Evolutionary conservation across 192 early-diverging fungal species (phyloP).

Genomic region (Phlyctochytrium bullatum): DNA sequence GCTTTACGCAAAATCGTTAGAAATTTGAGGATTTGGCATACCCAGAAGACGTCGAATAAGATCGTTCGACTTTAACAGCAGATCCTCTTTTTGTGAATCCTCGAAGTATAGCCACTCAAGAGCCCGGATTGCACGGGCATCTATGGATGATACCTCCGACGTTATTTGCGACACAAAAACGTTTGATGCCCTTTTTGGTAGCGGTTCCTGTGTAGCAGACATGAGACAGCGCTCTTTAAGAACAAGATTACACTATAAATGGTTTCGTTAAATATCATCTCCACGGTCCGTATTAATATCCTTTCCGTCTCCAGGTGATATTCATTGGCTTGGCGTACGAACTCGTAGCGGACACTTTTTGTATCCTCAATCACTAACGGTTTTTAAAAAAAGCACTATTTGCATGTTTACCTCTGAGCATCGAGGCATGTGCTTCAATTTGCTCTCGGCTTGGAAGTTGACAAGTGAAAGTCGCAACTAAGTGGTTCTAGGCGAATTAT

Average conservation of each 20-base stretch:
- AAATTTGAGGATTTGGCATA: no score
- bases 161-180: constrained; percentile 12
- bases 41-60: constrained; percentile 54
- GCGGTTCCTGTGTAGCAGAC: not conserved
- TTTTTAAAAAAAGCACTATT: constrained; percentile 9
- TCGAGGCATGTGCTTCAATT: constrained; percentile 48
- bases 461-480: constrained; percentile 54
- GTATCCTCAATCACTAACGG: not conserved
- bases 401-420: constrained; percentile 32
- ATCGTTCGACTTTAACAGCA: constrained; percentile 41
- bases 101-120: constrained; percentile 60
- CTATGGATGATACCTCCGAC: constrained; percentile 2
- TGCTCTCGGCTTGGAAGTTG: constrained; percentile 46
- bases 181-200: not conserved
- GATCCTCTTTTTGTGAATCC: constrained; percentile 39
- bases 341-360: constrained; percentile 3
- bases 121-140: constrained; percentile 44
- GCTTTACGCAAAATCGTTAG: constrained; percentile 9
- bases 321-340: constrained; percentile 13
- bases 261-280: not conserved
- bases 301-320: constrained; percentile 41
- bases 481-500: constrained; percentile 16
- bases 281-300: constrained; percentile 13
- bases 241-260: not conserved
- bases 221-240: no score